Evolutionary conservation across 228 moss, liverwort and hornwort species (phyloP), one percentile per base, ranked within the genome.

Genomic region (Sphagnum fallax): DNA sequence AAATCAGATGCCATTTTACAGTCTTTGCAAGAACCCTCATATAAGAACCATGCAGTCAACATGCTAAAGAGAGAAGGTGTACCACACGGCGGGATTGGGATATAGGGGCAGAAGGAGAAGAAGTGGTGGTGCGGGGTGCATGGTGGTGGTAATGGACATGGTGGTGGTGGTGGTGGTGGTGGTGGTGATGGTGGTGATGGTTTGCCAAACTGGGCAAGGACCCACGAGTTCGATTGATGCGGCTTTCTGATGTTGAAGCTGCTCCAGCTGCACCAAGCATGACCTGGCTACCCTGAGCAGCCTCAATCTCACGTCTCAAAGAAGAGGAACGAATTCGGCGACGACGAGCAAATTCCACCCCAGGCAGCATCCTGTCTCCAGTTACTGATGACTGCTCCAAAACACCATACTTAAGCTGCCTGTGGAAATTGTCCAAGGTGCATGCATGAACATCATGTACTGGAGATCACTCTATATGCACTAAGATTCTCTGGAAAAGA

Each of bases 71-170:
- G 32, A 67, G 66, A 67, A 9, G 47, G 18, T 12, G 18, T 81
- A 87, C 87, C 84, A 83, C 67, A 73, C 84, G 77, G 64, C 81
- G 81, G 66, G 76, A 73, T 84, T 84, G 84, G 13, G 82, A 77
- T 50, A 77, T 78, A 49, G 81, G 67, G 11, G 75, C 75, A 50
- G 55, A 73, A 12, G 77, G 75, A 16, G 73, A 49, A 49, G 82
- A 77, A 62, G 65, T 55, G 57, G 70, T 63, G 16, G 79, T 66
- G 69, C 88, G 81, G 73, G 88, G 75, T 6, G 77, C 61, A 64
- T 87, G 84, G 64, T 88, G 84, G 72, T 88, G 84, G n/a, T 78
- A 74, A 48, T 87, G 87, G 8, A 84, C 80, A 0, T 87, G 87
- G 50, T 87, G 83, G 5, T 83, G 82, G 0, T 86, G 83, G 52